Evolutionary conservation across 495 filamentous ascomycete genomes (phyloP).

Genomic region (Acidiella bohemica): DNA sequence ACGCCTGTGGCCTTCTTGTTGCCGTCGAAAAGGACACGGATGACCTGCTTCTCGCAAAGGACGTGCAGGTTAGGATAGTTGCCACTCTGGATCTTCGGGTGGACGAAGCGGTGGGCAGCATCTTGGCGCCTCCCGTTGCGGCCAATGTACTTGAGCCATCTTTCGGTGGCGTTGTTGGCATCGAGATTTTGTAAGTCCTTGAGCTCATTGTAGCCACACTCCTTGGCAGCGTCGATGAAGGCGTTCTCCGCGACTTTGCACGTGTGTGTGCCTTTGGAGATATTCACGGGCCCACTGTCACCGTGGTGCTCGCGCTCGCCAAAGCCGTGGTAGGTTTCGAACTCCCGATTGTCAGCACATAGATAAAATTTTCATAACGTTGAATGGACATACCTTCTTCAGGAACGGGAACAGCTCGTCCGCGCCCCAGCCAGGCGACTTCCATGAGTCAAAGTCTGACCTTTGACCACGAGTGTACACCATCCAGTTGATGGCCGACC

Average conservation of each 20-base stretch:
- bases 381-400: slow-evolving; percentile 34
- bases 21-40: slow-evolving; percentile 18
- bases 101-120: slow-evolving; percentile 26
- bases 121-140: slow-evolving; percentile 27
- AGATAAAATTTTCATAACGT: neutral
- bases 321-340: slow-evolving; percentile 38
- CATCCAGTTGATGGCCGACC: slow-evolving; percentile 47
- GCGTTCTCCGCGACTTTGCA: slow-evolving; percentile 22
- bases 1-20: slow-evolving; percentile 20
- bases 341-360: slow-evolving; percentile 5
- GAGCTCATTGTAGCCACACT: slow-evolving; percentile 33
- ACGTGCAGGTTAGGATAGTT: slow-evolving; percentile 24
- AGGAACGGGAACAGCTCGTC: slow-evolving; percentile 39
- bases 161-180: slow-evolving; percentile 11
- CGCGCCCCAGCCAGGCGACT: slow-evolving; percentile 37
- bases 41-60: slow-evolving; percentile 19
- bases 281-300: slow-evolving; percentile 35
- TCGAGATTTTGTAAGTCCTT: slow-evolving; percentile 26
- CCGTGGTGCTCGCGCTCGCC: slow-evolving; percentile 34
- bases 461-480: slow-evolving; percentile 33
- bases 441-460: slow-evolving; percentile 41
- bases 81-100: slow-evolving; percentile 27
- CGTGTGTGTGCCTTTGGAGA: slow-evolving; percentile 31
- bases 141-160: slow-evolving; percentile 15
- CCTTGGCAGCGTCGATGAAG: slow-evolving; percentile 31